Conservation (phyloP, 768 basidiomycete species). For the Lentinula boryana region DNA sequence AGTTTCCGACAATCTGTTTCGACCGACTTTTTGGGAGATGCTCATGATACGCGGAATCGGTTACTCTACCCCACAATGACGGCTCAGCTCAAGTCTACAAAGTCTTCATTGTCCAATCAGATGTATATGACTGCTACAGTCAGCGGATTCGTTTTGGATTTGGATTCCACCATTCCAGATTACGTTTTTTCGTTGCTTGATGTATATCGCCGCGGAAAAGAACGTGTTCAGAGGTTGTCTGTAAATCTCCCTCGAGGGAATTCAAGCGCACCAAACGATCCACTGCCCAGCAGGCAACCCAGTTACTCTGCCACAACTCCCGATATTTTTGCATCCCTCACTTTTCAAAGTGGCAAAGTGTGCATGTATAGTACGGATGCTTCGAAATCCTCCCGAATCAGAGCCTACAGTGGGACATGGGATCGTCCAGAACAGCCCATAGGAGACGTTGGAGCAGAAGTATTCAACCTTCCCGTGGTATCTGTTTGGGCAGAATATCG, state of each 20-base stretch:
- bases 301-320: constrained; percentile 19
- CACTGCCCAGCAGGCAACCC: constrained; percentile 13
- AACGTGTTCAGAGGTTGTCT: constrained; percentile 64
- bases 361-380: constrained; percentile 55
- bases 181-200: constrained; percentile 79
- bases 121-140: constrained; percentile 65
- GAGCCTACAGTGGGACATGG: constrained; percentile 25
- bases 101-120: constrained; percentile 40
- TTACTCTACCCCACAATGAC: constrained; percentile 79
- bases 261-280: constrained; percentile 22
- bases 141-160: constrained; percentile 79
- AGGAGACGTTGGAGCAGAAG: constrained; percentile 49
- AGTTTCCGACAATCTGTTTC: constrained; percentile 77
- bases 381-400: constrained; percentile 31
- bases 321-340: constrained; percentile 51
- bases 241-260: constrained; percentile 39
- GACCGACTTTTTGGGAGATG: constrained; percentile 65
- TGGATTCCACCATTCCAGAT: constrained; percentile 75
- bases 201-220: constrained; percentile 78
- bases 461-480: constrained; percentile 68
- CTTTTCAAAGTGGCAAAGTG: constrained; percentile 83
- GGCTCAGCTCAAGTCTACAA: constrained; percentile 59
- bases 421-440: constrained; percentile 50
- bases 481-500: constrained; percentile 84
- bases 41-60: constrained; percentile 63